Percentiles rank a stretch among this genome's conserved stretches.
phyloP scores from a whole-genome alignment of 805 yeast species.

The Saccharomycopsis schoenii region DNA sequence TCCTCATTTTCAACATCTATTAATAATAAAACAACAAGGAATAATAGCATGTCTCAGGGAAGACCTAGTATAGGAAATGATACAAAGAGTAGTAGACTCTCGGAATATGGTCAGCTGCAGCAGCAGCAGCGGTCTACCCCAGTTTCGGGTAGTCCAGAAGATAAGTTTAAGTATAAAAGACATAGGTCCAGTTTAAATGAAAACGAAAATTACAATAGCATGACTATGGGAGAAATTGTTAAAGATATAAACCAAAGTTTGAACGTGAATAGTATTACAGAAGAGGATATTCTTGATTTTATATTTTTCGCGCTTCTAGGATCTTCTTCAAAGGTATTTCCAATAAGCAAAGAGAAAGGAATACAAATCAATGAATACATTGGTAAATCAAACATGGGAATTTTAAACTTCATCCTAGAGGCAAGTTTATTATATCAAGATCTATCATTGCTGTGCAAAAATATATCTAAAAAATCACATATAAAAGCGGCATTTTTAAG shows the following conservation, averaged over 20 bases:
- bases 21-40: not conserved
- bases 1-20: not conserved
- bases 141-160: not conserved
- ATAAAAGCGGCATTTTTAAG: constrained; percentile 53
- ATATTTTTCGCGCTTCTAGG: constrained; percentile 52
- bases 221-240: constrained; percentile 21
- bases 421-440: constrained; percentile 57
- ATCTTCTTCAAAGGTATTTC: constrained; percentile 47
- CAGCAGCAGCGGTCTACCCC: not conserved
- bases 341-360: constrained; percentile 27
- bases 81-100: not conserved
- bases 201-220: constrained; percentile 3
- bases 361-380: constrained; percentile 41
- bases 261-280: constrained; percentile 28
- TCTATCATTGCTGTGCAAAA: constrained; percentile 28
- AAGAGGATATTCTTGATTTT: constrained; percentile 34
- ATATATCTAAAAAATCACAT: constrained; percentile 33
- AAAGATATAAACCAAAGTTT: constrained; percentile 27
- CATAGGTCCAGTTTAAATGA: constrained; percentile 10
- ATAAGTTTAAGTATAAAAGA: constrained; percentile 2
- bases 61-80: not conserved
- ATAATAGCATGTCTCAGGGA: not conserved
- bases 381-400: constrained; percentile 45
- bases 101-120: not conserved
- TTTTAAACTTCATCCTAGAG: constrained; percentile 51